These are phyloP conservation scores for Elongisporangium prolatum DNA, from an alignment of 352 stramenopile species.

Conservation along the genomic window DNA sequence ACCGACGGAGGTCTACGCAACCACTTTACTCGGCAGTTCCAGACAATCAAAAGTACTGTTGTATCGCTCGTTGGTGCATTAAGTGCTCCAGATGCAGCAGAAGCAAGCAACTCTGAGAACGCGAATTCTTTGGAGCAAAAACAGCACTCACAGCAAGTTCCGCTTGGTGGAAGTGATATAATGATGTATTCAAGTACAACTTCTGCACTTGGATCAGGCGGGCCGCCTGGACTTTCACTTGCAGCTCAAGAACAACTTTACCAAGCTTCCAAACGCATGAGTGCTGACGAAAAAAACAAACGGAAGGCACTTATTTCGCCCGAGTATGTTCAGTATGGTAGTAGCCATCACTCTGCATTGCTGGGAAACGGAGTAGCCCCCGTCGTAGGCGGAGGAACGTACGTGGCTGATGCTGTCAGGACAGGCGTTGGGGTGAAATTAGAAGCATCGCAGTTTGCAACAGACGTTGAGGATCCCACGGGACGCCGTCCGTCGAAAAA, in stretches of 20 bases:
- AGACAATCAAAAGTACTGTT: conserved; percentile 48
- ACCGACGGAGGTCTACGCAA: conserved; percentile 21
- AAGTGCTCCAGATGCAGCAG: conserved; percentile 8
- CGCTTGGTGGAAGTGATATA: background rate
- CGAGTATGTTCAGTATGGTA: conserved; percentile 77
- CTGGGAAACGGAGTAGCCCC: conserved; percentile 1
- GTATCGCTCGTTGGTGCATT: conserved; percentile 36
- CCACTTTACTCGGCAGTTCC: conserved; percentile 34
- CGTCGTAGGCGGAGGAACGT: background rate
- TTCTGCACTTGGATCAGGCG: background rate
- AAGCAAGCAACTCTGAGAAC: conserved; percentile 1
- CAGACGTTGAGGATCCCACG: conserved; percentile 47
- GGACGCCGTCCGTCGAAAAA: conserved; percentile 68
- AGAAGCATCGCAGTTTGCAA: conserved; percentile 37
- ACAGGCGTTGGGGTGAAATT: conserved; percentile 12
- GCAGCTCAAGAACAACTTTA: conserved; percentile 37
- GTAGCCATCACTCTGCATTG: conserved; percentile 1
- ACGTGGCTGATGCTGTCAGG: background rate
- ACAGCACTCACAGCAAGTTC: conserved; percentile 1
- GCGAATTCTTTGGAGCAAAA: background rate
- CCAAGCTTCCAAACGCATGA: conserved; percentile 30
- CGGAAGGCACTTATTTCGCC: conserved; percentile 77
- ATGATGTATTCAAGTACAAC: background rate
- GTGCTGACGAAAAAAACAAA: conserved; percentile 71
- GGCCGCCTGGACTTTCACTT: background rate